phyloP scores from a whole-genome alignment of 2,329 filamentous ascomycete species.

The Aspergillus latus region DNA sequence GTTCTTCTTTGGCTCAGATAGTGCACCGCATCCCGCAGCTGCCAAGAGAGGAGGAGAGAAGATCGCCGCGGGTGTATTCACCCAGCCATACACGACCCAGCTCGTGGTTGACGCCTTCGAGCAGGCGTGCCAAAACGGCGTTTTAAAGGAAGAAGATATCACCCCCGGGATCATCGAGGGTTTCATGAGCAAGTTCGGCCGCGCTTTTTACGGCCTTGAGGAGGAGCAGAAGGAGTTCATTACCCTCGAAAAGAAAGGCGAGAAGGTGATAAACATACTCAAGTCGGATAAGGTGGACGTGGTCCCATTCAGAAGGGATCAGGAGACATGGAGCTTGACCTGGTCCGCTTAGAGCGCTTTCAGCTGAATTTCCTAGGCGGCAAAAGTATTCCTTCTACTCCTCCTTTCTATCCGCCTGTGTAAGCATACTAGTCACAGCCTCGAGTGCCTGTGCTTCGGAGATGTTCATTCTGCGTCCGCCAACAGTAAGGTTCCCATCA shows the following conservation, averaged over 20 bases:
- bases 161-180: slow-evolving; percentile 55
- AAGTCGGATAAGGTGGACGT: slow-evolving; percentile 60
- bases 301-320: slow-evolving; percentile 64
- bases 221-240: slow-evolving; percentile 52
- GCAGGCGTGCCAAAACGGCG: slow-evolving; percentile 54
- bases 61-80: slow-evolving; percentile 61
- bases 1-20: slow-evolving; percentile 71
- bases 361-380: not conserved
- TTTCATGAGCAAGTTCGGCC: slow-evolving; percentile 59
- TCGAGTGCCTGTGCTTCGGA: slow-evolving; percentile 45
- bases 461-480: slow-evolving; percentile 41
- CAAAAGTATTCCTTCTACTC: slow-evolving; percentile 11
- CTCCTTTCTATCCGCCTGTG: slow-evolving; percentile 25
- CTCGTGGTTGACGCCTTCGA: slow-evolving; percentile 61
- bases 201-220: slow-evolving; percentile 58
- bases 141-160: slow-evolving; percentile 56
- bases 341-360: slow-evolving; percentile 27
- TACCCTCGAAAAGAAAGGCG: slow-evolving; percentile 56
- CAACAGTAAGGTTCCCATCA: slow-evolving; percentile 36
- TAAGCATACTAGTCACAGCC: slow-evolving; percentile 38
- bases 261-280: slow-evolving; percentile 56
- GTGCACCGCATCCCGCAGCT: slow-evolving; percentile 62
- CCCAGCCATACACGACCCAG: slow-evolving; percentile 60
- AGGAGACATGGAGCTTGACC: slow-evolving; percentile 49
- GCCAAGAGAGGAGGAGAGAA: slow-evolving; percentile 57